These are phyloP conservation scores for Silene coronaria DNA, from an alignment of 179 eudicot species.

Conservation along the genomic window DNA sequence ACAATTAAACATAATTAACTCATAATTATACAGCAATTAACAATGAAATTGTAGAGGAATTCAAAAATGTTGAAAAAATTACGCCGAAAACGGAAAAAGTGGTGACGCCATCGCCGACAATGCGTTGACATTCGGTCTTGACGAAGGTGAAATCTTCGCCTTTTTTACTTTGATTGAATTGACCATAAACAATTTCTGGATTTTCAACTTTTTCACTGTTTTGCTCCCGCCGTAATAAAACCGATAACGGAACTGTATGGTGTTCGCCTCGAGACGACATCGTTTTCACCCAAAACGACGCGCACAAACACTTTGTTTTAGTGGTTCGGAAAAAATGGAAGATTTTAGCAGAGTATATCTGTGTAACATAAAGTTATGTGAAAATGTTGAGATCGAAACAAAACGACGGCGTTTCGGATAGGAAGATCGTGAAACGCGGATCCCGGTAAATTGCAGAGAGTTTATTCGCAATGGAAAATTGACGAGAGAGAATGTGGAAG, in stretches of 20 bases:
- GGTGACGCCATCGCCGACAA: constrained; percentile 73
- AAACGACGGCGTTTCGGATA: constrained; percentile 8
- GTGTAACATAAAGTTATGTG: not conserved
- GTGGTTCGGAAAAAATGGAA: not conserved
- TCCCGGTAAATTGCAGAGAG: constrained; percentile 19
- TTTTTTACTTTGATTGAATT: constrained; percentile 77
- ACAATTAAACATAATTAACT: not conserved
- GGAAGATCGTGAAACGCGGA: constrained; percentile 17
- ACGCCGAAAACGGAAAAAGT: constrained; percentile 88
- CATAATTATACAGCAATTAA: not conserved
- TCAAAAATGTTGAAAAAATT: constrained; percentile 6
- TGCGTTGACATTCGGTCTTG: constrained; percentile 77
- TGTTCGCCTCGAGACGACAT: constrained; percentile 82
- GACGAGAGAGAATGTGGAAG: not conserved
- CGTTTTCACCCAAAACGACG: not conserved
- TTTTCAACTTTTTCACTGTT: constrained; percentile 72
- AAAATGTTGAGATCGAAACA: not conserved
- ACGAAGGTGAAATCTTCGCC: constrained; percentile 82
- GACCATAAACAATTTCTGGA: constrained; percentile 66
- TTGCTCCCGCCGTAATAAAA: constrained; percentile 69
- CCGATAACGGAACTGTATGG: constrained; percentile 76
- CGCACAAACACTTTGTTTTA: not conserved
- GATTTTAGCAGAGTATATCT: not conserved
- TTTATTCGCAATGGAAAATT: not conserved
- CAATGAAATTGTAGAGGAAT: not conserved